Evolutionary conservation across 257 asterid genomes (phyloP), one percentile per base, ranked within the genome.

Genomic region (Linderniella brevidens): DNA sequence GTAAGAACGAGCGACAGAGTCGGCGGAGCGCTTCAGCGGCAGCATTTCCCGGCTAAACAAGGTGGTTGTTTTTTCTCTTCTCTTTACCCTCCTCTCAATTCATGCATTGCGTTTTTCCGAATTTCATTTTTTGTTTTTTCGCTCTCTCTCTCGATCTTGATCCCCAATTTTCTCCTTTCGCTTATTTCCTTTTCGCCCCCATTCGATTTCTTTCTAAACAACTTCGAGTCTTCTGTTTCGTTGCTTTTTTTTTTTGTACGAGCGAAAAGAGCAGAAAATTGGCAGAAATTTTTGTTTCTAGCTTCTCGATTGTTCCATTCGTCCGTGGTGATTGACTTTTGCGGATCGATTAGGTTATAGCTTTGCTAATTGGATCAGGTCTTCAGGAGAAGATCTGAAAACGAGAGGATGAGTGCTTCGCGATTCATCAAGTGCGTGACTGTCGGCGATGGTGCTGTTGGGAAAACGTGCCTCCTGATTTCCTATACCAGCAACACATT

Each of bases 401-500:
- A 2, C n/a, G n/a, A 2, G 32, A 25, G 6, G 49, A 65, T 65
- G 71, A 65, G 71, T 44, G 71, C 71, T 47, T 65, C 71, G 46
- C 59, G 67, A 43, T 65, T 65, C 66, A 65, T 65, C 36, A 65
- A 65, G 57, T 65, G 71, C 42, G 71, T 65, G 15, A 65, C 71
- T 38, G 71, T 65, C 13, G 71, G 71, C 25, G 71, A 65, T 50
- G 71, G 71, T 46, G 71, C 71, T 48, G 71, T 65, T 14, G 71
- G 71, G 16, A 65, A 65, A 44, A 65, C 71, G 15, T 65, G 71
- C 41, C 65, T 65, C 53, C 46, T 65, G 66, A 65, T 65, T 48
- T 65, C 71, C 39, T 65, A 65, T 56, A 65, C 71, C 49, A 65
- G 71, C 63, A 65, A 65, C 65, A 76, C 84, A 56, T 84, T 84